Evolutionary conservation across 805 yeast genomes (phyloP), one percentile per base, ranked within the genome.

Genomic region (Starmerella davenportii): DNA sequence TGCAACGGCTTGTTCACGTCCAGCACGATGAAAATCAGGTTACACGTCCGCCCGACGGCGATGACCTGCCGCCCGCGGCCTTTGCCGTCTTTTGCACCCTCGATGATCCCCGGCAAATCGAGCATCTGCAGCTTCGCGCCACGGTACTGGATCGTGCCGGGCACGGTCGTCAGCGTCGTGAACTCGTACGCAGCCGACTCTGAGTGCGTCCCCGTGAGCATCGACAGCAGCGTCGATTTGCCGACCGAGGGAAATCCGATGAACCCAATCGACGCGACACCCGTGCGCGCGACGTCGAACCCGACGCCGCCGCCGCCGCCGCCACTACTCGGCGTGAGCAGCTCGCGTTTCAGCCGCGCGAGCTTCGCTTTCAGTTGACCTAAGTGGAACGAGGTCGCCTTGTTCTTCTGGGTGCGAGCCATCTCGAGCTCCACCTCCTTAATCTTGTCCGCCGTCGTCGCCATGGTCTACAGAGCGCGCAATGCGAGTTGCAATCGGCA

Each of bases 61-160:
- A 90, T 90, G 40, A 90, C 98, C 62, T 90, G 98, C 55, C 93
- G 72, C 51, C 98, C 96, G 62, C 98, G 75, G 56, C 98, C 98
- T 58, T 84, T 84, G 54, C 96, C 96, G 55, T 82, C 94, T 42
- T 90, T 72, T n/a, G 96, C 96, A 45, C 96, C 96, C 57, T 81
- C 82, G 41, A 87, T 87, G 51, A 87, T 87, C 57, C 98, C 98
- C 1, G 98, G 98, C 38, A 87, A 63, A 68, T 87, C 98, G 31
- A 87, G 87, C 93, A 90, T 82, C 64, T 90, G 99, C 47, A 90
- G 77, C 64, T 82, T 87, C 38, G 98, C 96, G 54, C 99, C 99
- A 51, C 85, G 81, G 56, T 82, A 87, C 60, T 79, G 77, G 55
- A 90, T 84, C 32, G 82, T 81, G 60, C 98, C 96, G 0, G 96